Evolutionary conservation across 495 filamentous ascomycete species (phyloP).

Genomic region (Penicillium malachiteum): DNA sequence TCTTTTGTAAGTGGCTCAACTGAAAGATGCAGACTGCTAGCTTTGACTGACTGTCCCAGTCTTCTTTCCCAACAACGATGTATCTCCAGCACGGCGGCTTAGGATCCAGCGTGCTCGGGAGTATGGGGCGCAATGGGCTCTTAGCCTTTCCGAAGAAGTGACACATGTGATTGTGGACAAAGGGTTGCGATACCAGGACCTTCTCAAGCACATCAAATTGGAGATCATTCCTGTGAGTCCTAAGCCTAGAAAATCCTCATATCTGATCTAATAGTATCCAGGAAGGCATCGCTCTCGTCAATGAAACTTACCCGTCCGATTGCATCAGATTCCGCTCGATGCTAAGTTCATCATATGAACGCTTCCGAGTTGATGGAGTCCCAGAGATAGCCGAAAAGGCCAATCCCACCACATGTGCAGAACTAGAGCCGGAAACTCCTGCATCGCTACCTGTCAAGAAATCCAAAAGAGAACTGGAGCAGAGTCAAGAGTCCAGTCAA

Average conservation of each 20-base stretch:
- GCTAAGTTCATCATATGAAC: slow-evolving; percentile 54
- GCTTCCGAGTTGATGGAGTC: slow-evolving; percentile 57
- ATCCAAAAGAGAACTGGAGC: slow-evolving; percentile 16
- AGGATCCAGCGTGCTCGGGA: slow-evolving; percentile 74
- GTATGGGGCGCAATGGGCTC: slow-evolving; percentile 69
- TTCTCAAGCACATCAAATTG: slow-evolving; percentile 59
- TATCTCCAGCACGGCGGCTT: slow-evolving; percentile 60
- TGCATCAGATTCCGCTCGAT: slow-evolving; percentile 64
- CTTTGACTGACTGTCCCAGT: slow-evolving; percentile 35
- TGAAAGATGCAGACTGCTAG: background rate
- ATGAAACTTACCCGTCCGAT: slow-evolving; percentile 76
- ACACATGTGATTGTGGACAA: slow-evolving; percentile 85
- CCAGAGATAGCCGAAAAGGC: slow-evolving; percentile 10
- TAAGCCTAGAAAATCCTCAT: slow-evolving; percentile 12
- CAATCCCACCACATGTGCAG: background rate
- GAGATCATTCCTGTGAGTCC: slow-evolving; percentile 45
- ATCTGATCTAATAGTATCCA: slow-evolving; percentile 34
- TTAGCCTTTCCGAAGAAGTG: slow-evolving; percentile 49
- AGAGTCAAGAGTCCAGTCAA: slow-evolving; percentile 20
- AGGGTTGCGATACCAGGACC: slow-evolving; percentile 59
- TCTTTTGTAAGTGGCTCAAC: slow-evolving; percentile 52
- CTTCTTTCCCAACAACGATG: slow-evolving; percentile 80
- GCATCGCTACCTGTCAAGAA: slow-evolving; percentile 32
- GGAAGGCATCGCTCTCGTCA: slow-evolving; percentile 60
- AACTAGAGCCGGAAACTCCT: background rate